Evolutionary conservation across 805 yeast species (phyloP).

Genomic region (Candida yuanshanica): DNA sequence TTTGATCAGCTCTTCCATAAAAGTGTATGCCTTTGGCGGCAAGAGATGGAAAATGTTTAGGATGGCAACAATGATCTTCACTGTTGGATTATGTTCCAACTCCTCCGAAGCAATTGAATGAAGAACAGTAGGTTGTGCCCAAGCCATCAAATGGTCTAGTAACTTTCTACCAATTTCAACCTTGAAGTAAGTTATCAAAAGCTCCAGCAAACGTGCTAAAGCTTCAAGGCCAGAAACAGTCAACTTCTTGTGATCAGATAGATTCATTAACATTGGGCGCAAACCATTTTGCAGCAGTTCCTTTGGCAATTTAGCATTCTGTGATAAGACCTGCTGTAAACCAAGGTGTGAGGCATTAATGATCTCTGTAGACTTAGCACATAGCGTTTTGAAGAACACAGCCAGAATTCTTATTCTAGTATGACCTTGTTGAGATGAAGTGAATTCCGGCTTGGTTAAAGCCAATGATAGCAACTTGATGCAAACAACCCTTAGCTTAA

Average conservation of each 20-base stretch:
- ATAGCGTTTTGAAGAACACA: conserved; percentile 89
- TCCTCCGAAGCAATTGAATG: conserved; percentile 76
- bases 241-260: conserved; percentile 87
- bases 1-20: conserved; percentile 78
- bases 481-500: conserved; percentile 85
- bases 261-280: conserved; percentile 90
- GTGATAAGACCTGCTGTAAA: conserved; percentile 72
- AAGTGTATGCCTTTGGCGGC: conserved; percentile 89
- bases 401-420: conserved; percentile 83
- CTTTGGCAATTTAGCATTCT: conserved; percentile 84
- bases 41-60: conserved; percentile 85
- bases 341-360: conserved; percentile 94
- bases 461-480: conserved; percentile 79
- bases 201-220: conserved; percentile 75
- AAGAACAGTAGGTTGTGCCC: conserved; percentile 83
- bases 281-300: conserved; percentile 93
- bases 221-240: conserved; percentile 91
- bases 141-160: conserved; percentile 88
- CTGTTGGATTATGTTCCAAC: conserved; percentile 71
- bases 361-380: conserved; percentile 78
- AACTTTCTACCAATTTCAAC: conserved; percentile 94
- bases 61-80: conserved; percentile 84
- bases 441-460: conserved; percentile 75
- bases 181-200: conserved; percentile 86
- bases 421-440: conserved; percentile 66